Evolutionary conservation across 1,284 basidiomycete genomes (phyloP).

Genomic region (Amylostereum areolatum): DNA sequence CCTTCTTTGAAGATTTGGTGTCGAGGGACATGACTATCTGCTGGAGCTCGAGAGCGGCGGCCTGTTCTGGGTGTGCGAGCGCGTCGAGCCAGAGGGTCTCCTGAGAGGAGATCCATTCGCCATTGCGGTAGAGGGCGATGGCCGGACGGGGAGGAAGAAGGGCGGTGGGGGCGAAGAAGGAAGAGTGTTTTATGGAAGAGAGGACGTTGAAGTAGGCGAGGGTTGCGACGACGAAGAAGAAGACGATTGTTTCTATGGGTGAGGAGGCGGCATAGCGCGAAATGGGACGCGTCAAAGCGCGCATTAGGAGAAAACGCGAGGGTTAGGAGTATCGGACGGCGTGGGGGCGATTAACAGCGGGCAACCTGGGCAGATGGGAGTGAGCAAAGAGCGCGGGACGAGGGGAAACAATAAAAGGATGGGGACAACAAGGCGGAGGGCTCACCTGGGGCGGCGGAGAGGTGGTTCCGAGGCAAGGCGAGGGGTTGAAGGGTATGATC

Average conservation of each 20-base stretch:
- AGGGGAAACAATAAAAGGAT: no score
- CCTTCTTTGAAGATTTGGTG: conserved; percentile 10
- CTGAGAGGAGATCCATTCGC: conserved; percentile 50
- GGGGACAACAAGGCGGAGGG: no score
- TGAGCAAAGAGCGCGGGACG: no score
- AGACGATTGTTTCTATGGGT: conserved; percentile 49
- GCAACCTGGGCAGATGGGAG: no score
- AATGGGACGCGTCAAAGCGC: conserved; percentile 19
- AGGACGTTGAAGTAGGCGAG: conserved; percentile 62
- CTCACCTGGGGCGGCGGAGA: no score
- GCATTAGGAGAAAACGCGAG: conserved; percentile 14
- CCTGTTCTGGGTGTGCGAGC: conserved; percentile 21
- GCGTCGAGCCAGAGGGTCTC: conserved; percentile 44
- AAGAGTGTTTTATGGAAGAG: conserved; percentile 45
- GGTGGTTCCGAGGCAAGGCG: no score
- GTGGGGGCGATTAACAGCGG: conserved; percentile 3
- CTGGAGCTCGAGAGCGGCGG: conserved; percentile 51
- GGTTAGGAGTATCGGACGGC: neutral
- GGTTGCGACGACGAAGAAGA: conserved; percentile 55
- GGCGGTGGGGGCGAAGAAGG: conserved; percentile 28
- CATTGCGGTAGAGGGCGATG: conserved; percentile 43
- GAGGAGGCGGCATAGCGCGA: conserved; percentile 17
- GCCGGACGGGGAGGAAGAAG: conserved; percentile 44
- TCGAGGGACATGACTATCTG: conserved; percentile 57
- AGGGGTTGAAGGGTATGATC: no score